A percentile compares a stretch with the other conserved stretches of the same genome.
Evolutionary conservation across 345 rosid genomes (phyloP).

Genomic region (Cardiospermum halicacabum): DNA sequence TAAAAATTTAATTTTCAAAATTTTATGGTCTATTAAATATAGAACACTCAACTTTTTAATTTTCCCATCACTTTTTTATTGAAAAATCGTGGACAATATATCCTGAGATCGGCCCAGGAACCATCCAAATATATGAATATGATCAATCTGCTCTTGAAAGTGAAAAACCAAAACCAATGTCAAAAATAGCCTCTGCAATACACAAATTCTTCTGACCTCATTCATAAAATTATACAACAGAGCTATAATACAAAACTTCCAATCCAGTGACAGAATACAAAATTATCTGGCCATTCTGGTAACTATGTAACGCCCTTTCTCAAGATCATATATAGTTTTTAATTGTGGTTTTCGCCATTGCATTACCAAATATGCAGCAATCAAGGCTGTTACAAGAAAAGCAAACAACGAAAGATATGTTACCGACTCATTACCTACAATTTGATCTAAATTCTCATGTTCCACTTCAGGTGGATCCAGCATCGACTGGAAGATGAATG

Average conservation of each 20-base stretch:
- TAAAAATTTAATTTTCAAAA: no score
- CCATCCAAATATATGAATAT: no score
- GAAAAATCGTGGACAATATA: no score
- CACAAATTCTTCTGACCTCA: no score
- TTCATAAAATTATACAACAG: slow-evolving; percentile 1
- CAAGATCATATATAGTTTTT: slow-evolving; percentile 34
- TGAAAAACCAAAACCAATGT: no score
- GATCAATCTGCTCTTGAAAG: no score
- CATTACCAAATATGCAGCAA: slow-evolving; percentile 26
- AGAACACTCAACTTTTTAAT: no score
- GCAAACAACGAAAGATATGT: slow-evolving; percentile 38
- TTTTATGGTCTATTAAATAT: no score
- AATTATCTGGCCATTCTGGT: slow-evolving; percentile 29
- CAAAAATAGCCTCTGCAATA: no score
- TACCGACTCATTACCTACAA: slow-evolving; percentile 37
- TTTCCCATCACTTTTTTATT: no score
- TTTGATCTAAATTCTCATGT: slow-evolving; percentile 16
- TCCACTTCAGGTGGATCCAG: slow-evolving; percentile 20
- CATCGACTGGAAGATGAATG: slow-evolving; percentile 34
- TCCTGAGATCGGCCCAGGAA: no score
- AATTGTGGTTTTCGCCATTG: slow-evolving; percentile 36
- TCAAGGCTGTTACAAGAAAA: slow-evolving; percentile 31
- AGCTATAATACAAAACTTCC: slow-evolving; percentile 1
- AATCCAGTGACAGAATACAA: background rate
- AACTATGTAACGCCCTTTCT: slow-evolving; percentile 33